Conservation (phyloP, 164 flowering plant species). For the Houttuynia cordata region DNA sequence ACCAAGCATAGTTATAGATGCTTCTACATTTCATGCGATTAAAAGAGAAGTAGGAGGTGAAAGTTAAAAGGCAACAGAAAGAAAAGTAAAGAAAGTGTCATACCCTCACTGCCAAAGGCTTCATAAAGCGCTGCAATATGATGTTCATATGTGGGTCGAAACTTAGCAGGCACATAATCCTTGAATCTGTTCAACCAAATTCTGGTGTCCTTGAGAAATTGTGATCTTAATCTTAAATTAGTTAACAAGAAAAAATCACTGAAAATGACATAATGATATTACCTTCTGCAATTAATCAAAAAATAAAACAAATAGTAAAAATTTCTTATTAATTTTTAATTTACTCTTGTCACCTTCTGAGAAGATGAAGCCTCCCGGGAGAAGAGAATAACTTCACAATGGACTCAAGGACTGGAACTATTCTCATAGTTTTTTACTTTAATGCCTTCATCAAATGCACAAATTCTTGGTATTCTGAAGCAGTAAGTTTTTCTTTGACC, state of each 20-base stretch:
- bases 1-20: no score
- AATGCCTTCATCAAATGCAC: slow-evolving; percentile 72
- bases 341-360: no score
- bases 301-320: no score
- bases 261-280: background rate
- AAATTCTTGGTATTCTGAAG: slow-evolving; percentile 66
- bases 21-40: no score
- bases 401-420: slow-evolving; percentile 48
- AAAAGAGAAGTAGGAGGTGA: no score
- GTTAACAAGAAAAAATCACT: background rate
- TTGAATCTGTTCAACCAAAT: slow-evolving; percentile 56
- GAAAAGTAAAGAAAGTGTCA: background rate
- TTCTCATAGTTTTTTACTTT: slow-evolving; percentile 68
- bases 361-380: slow-evolving; percentile 68
- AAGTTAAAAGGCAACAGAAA: background rate
- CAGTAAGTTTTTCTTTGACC: slow-evolving; percentile 67
- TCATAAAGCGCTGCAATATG: slow-evolving; percentile 17
- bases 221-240: background rate
- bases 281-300: background rate
- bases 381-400: slow-evolving; percentile 60
- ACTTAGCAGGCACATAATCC: slow-evolving; percentile 76
- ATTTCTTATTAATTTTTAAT: no score
- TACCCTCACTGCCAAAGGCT: slow-evolving; percentile 5
- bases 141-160: slow-evolving; percentile 57
- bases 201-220: background rate